These are phyloP conservation scores for Crucihimalaya himalaica DNA, from an alignment of 345 rosid genomes.

Conservation along the genomic window DNA sequence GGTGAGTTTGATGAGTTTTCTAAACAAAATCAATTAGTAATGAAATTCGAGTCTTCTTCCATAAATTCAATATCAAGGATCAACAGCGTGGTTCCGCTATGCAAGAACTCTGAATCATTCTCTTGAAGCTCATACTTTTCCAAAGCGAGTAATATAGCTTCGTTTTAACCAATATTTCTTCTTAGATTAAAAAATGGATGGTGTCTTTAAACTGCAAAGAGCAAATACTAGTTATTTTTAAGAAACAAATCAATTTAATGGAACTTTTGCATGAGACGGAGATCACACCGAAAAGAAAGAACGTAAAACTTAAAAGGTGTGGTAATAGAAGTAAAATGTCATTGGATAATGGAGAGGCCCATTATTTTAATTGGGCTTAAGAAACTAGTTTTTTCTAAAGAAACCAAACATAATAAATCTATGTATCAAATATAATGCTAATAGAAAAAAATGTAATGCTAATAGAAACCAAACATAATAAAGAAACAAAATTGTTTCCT, in stretches of 20 bases:
- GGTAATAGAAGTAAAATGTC: background rate
- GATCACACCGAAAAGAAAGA: background rate
- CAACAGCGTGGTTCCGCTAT: too few relatives aligned
- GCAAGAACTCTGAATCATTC: too few relatives aligned
- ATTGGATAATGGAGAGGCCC: background rate
- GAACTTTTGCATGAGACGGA: background rate
- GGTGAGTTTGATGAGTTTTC: background rate
- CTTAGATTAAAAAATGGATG: background rate
- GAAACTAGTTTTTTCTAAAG: background rate
- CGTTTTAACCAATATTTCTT: background rate
- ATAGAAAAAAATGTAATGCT: background rate
- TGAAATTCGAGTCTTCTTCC: background rate
- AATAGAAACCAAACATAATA: background rate
- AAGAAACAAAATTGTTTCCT: too few relatives aligned
- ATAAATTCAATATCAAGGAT: too few relatives aligned
- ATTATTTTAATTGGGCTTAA: conserved; percentile 10
- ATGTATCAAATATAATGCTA: background rate
- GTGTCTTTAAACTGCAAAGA: background rate
- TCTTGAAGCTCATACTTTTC: too few relatives aligned
- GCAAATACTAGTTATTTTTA: background rate
- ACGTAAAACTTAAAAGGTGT: too few relatives aligned
- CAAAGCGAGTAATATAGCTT: background rate
- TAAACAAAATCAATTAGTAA: background rate
- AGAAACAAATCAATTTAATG: background rate
- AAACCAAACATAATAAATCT: background rate